Base-by-base conservation (phyloP, 371 early-diverging fungal species). In the Vairimorpha apis region DNA sequence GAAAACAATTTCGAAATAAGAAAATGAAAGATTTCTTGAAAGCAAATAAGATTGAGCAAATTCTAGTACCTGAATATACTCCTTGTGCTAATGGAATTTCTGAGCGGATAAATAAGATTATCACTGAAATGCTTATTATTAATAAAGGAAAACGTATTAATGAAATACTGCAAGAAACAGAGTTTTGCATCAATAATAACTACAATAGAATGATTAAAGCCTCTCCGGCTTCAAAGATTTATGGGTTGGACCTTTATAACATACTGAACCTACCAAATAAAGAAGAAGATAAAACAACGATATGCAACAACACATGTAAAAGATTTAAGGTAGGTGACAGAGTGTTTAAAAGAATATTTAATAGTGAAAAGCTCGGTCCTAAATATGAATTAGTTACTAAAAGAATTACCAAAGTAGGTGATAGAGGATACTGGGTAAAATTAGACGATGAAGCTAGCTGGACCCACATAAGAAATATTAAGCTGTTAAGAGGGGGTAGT, bases 51-150 rank as follows among this genome's bases (percentile, higher is more conserved):
- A 47, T 70, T n/a, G 29, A 59, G 47, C 70, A 70, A n/a, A 45
- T 43, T 2, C 1, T 23, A n/a, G 35, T 8, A 2, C 4, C 25
- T 30, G 38, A 59, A 8, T 70, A 70, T 33, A 70, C 59, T 29
- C 70, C 70, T 1, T 4, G 13, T 12, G 59, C 47, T 35, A 70
- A 70, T 58, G 58, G 62, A 5, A 58, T 70, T 3, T 2, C 43
- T 5, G 60, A 70, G 60, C 38, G 62, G n/a, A 12, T 21, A 47
- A 70, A 70, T 49, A 16, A 38, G 33, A 35, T 29, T 14, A 67
- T 67, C 0, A 21, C 49, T 4, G 49, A 49, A n/a, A 4, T 49
- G 12, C 18, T 49, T 5, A 4, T 10, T 10, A 49, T 49, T 10
- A 16, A 49, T n/a, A 49, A 49, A 49, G 29, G 25, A 10, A 4